A percentile compares a stretch with the other conserved stretches of the same genome.
Evolutionary conservation across 2,329 filamentous ascomycete species (phyloP).

Genomic region (Pseudopithomyces chartarum): DNA sequence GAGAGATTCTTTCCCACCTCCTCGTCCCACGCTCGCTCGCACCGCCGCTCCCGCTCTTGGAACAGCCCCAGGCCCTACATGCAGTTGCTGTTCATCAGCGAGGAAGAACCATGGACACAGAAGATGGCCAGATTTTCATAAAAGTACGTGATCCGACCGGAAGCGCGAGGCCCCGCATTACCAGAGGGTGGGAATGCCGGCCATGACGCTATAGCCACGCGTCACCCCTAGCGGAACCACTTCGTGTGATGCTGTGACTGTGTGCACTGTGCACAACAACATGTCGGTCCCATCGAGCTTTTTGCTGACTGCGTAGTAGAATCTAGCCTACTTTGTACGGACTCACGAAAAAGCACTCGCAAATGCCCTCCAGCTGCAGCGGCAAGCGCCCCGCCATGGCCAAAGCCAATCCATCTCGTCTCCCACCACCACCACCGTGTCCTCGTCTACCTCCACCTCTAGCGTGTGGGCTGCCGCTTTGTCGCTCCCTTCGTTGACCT

Average conservation of each 20-base stretch:
- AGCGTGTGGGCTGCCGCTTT: constrained; percentile 80
- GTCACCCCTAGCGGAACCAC: neutral
- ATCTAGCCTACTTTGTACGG: constrained; percentile 93
- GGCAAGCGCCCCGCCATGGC: constrained; percentile 70
- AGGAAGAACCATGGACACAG: constrained; percentile 70
- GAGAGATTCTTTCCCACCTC: neutral
- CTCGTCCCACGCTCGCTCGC: neutral
- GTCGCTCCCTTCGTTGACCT: constrained; percentile 82
- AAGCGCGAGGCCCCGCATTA: constrained; percentile 6
- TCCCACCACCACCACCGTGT: constrained; percentile 48
- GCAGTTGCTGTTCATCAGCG: constrained; percentile 34
- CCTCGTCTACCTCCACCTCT: constrained; percentile 63
- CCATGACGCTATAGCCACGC: too few species aligned
- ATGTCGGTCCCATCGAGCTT: constrained; percentile 3
- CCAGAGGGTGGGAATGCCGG: neutral
- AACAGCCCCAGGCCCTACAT: constrained; percentile 33
- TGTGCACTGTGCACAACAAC: constrained; percentile 3
- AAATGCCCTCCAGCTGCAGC: constrained; percentile 87
- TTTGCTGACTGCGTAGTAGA: constrained; percentile 61
- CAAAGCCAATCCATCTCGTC: constrained; percentile 52
- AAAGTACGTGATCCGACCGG: constrained; percentile 63
- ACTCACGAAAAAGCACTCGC: constrained; percentile 97
- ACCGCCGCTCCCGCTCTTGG: constrained; percentile 2
- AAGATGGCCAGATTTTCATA: constrained; percentile 88
- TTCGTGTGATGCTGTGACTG: neutral